Evolutionary conservation across 441 rosid genomes (phyloP).

Genomic region (Viola pubescens): DNA sequence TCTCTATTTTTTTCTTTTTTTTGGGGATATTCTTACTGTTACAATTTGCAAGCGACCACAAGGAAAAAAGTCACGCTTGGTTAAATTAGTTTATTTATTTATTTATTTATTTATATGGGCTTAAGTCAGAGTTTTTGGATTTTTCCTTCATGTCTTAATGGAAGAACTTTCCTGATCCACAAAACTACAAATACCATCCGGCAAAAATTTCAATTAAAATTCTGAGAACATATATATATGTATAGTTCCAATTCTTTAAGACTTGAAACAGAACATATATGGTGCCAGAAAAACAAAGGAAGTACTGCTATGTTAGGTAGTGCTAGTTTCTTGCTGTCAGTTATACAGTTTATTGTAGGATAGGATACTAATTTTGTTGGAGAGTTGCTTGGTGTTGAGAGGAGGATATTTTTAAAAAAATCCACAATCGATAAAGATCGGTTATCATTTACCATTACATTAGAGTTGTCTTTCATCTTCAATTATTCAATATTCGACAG

Average conservation of each 20-base stretch:
- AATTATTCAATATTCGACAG: no score
- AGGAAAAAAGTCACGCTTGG: constrained; percentile 13
- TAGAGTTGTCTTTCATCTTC: no score
- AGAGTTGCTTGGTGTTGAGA: no score
- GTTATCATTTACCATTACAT: no score
- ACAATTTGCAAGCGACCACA: constrained; percentile 23
- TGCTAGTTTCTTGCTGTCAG: not conserved
- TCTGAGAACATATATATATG: not conserved
- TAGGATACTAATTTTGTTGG: no score
- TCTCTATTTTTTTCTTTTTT: not conserved
- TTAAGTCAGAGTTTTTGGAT: constrained; percentile 3
- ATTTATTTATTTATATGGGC: no score
- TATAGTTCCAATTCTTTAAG: not conserved
- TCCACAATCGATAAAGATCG: no score
- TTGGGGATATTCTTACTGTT: constrained; percentile 28
- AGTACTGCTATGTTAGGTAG: not conserved
- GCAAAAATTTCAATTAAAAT: not conserved
- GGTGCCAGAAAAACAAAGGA: not conserved
- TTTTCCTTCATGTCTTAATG: constrained; percentile 8
- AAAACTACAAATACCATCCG: not conserved
- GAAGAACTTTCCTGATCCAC: constrained; percentile 21
- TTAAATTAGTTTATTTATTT: not conserved
- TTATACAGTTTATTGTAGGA: no score
- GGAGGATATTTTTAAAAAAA: no score
- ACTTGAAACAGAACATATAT: no score